Conservation (phyloP, 1,139 yeast genomes). For the Protomyces inouyei region DNA sequence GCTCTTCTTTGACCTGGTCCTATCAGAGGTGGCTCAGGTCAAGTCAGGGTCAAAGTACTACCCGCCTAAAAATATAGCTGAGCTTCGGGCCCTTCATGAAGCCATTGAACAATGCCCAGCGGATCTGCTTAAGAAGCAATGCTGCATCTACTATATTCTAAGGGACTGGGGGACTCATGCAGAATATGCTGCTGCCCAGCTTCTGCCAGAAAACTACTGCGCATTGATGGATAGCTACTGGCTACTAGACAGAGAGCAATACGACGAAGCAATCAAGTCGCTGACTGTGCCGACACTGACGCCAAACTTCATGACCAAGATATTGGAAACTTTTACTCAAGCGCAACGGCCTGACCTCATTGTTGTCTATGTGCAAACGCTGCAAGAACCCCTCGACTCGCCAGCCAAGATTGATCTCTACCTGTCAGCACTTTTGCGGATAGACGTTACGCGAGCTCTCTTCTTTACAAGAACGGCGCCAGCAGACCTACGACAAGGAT, state of each 20-base stretch:
- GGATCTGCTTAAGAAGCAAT: slow-evolving; percentile 23
- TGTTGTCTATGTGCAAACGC: slow-evolving; percentile 10
- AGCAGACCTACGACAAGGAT: not conserved
- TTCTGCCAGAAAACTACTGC: slow-evolving; percentile 18
- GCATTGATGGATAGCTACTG: slow-evolving; percentile 22
- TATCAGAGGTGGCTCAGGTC: slow-evolving; percentile 17
- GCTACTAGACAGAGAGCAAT: slow-evolving; percentile 6
- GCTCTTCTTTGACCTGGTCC: slow-evolving; percentile 18
- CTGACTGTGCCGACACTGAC: slow-evolving; percentile 12
- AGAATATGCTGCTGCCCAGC: slow-evolving; percentile 5
- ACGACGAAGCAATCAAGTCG: slow-evolving; percentile 4
- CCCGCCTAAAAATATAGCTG: slow-evolving; percentile 12
- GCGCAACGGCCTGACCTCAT: slow-evolving; percentile 1
- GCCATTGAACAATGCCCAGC: slow-evolving; percentile 21
- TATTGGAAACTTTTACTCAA: slow-evolving; percentile 1
- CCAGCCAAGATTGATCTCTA: slow-evolving; percentile 6
- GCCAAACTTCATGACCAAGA: slow-evolving; percentile 23
- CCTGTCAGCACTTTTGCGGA: slow-evolving; percentile 1
- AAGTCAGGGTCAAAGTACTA: not conserved
- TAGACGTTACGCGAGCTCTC: slow-evolving; percentile 9
- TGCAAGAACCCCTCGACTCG: slow-evolving; percentile 15
- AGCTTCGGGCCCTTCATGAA: slow-evolving; percentile 11
- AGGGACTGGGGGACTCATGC: slow-evolving; percentile 9
- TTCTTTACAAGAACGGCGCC: slow-evolving; percentile 9
- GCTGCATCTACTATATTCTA: slow-evolving; percentile 22